A percentile compares a stretch with the other conserved stretches of the same genome.
These are phyloP conservation scores for Cyathus striatus DNA, from an alignment of 768 basidiomycete genomes.

Conservation along the genomic window DNA sequence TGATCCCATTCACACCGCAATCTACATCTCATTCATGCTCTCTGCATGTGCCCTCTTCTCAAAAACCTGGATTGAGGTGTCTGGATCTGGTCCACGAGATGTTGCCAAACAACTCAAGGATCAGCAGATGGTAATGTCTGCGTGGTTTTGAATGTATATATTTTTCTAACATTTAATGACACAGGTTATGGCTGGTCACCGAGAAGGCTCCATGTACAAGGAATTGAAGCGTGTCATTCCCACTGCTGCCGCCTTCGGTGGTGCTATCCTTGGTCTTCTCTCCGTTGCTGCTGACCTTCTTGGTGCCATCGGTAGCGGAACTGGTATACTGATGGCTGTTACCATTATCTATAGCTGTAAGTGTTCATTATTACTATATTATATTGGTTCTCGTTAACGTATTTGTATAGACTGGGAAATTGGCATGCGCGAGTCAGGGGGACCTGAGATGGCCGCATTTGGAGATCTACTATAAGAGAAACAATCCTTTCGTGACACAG, in stretches of 20 bases:
- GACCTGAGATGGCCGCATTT: conserved; percentile 78
- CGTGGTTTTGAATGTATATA: background rate
- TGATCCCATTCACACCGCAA: conserved; percentile 89
- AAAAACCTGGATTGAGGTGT: conserved; percentile 99
- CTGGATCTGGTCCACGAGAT: conserved; percentile 91
- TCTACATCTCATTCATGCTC: conserved; percentile 92
- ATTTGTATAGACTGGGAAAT: conserved; percentile 81
- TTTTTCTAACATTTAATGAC: conserved; percentile 1
- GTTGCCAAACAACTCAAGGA: conserved; percentile 98
- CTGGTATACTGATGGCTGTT: conserved; percentile 95
- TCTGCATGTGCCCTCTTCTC: conserved; percentile 95
- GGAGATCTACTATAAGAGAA: conserved; percentile 73
- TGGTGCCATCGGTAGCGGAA: conserved; percentile 94
- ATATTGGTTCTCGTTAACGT: conserved; percentile 70
- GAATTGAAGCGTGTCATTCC: conserved; percentile 98
- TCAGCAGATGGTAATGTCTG: conserved; percentile 81
- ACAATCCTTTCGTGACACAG: no score
- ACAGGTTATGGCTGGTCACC: conserved; percentile 81
- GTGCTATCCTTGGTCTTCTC: conserved; percentile 90
- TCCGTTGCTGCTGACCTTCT: conserved; percentile 91
- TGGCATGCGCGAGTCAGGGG: conserved; percentile 82
- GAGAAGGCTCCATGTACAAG: conserved; percentile 98
- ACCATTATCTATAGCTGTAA: conserved; percentile 94
- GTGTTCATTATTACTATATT: conserved; percentile 89
- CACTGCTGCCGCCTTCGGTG: conserved; percentile 95